These are phyloP conservation scores for Solanum ossicruentum DNA, from an alignment of 257 asterid species.

Conservation along the genomic window DNA sequence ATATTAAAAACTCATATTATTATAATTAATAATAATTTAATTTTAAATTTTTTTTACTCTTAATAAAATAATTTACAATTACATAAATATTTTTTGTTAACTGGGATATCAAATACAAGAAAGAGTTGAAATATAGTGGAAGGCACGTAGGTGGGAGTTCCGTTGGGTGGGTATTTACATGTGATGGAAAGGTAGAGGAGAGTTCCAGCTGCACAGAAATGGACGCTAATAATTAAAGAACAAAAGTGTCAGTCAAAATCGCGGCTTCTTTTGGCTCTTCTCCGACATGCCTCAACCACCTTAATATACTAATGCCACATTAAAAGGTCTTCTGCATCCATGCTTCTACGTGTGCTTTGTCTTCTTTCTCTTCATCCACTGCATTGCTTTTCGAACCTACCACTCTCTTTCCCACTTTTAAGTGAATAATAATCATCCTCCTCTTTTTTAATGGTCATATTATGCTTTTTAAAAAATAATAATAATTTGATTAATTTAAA, in stretches of 20 bases:
- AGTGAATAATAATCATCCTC: no score
- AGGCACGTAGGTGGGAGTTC: conserved; percentile 11
- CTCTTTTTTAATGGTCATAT: no score
- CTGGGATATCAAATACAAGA: not conserved
- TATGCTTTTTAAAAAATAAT: no score
- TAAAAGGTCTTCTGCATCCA: conserved; percentile 13
- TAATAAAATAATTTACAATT: no score
- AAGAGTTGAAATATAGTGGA: not conserved
- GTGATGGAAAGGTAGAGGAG: not conserved
- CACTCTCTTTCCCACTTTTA: not conserved
- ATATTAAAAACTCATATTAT: no score
- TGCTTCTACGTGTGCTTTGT: conserved; percentile 39
- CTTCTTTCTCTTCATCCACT: conserved; percentile 16
- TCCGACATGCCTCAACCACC: conserved; percentile 36
- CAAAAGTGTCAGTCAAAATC: not conserved
- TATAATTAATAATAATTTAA: no score
- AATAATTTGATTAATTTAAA: no score
- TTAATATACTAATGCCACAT: not conserved
- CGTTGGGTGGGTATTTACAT: conserved; percentile 5
- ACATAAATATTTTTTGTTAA: no score
- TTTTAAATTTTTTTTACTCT: no score
- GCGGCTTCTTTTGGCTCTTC: not conserved
- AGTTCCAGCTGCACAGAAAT: not conserved
- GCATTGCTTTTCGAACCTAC: conserved; percentile 2
- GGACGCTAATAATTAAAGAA: not conserved